Evolutionary conservation across 176 grass and related monocot species (phyloP), one percentile per base, ranked within the genome.

Genomic region (Guadua angustifolia): DNA sequence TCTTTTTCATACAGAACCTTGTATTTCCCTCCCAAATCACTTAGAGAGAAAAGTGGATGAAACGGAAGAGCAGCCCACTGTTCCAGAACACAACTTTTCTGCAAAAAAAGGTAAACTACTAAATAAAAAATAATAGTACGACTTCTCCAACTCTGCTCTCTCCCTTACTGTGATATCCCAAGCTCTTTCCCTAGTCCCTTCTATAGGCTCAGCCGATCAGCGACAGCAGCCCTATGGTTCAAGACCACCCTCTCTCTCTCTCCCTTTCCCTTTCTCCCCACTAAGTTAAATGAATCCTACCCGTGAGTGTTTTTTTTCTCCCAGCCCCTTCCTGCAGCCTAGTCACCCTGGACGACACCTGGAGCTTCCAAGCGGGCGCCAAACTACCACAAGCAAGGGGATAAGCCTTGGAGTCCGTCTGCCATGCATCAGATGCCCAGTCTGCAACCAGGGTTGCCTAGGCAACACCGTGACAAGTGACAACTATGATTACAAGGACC

Each of bases 41-140:
- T 77, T 77, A n/a, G 55, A n/a, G 4, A 77, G 74, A 61, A 59
- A 25, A 57, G 38, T 77, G 38, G 74, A 77, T 43, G 36, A 60
- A 61, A 55, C 39, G 45, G 22, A 77, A 62, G 22, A 63, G 39
- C 57, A 78, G 56, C 22, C 59, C 39, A 62, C 39, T 43, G 15
- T 61, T 57, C 75, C 22, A 77, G 4, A 59, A 22, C n/a, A 39
- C 35, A 35, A 76, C 36, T 36, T 59, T 58, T 38, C 26, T 52
- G 35, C 19, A 75, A 21, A 72, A 29, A 71, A 35, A 36, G 29
- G 46, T 55, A 38, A 74, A 32, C 4, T 52, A 60, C 69, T 47
- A 72, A 50, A 72, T 26, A 72, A 19, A 52, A 17, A 19, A 11
- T 53, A 74, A 38, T 53, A 17, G 39, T 35, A 2, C 13, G 10